A percentile compares a stretch with the other conserved stretches of the same genome.
Conservation (phyloP, 208 protist genomes). For the Leishmania turanica region DNA sequence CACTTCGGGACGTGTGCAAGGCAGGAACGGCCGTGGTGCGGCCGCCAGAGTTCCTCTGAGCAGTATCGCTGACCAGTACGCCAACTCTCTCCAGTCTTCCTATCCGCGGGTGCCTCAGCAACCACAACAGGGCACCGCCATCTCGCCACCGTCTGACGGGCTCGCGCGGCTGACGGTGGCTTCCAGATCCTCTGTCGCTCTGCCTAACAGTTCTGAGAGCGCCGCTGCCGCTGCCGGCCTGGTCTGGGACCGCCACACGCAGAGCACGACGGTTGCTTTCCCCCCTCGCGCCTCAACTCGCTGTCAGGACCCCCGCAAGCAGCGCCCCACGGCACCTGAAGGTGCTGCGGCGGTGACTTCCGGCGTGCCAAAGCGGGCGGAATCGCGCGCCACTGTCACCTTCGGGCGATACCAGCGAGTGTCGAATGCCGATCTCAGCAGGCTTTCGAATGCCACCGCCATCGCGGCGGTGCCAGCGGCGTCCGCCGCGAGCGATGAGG, state of each 20-base stretch:
- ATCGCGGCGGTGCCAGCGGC: neutral
- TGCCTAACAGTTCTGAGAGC: neutral
- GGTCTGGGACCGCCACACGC: neutral
- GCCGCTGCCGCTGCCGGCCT: neutral
- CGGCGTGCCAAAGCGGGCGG: constrained; percentile 4
- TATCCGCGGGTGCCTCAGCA: constrained; percentile 18
- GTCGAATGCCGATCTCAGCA: constrained; percentile 10
- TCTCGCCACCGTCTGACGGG: neutral
- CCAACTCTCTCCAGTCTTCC: constrained; percentile 30
- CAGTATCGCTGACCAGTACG: constrained; percentile 20
- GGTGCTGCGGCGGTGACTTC: neutral
- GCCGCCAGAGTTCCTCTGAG: constrained; percentile 8
- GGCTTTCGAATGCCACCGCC: neutral
- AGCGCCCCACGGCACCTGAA: neutral
- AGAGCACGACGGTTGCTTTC: neutral
- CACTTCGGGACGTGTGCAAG: neutral
- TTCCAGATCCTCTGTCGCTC: neutral
- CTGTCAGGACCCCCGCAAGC: neutral
- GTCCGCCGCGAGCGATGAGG: neutral
- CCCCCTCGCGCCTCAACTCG: neutral
- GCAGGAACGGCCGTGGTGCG: neutral
- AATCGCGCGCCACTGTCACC: constrained; percentile 11
- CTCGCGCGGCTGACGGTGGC: neutral
- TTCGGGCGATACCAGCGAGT: constrained; percentile 14
- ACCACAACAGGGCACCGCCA: neutral